These are phyloP conservation scores for Aureobasidium sp. DNA, from an alignment of 2,329 filamentous ascomycete species.

Conservation along the genomic window DNA sequence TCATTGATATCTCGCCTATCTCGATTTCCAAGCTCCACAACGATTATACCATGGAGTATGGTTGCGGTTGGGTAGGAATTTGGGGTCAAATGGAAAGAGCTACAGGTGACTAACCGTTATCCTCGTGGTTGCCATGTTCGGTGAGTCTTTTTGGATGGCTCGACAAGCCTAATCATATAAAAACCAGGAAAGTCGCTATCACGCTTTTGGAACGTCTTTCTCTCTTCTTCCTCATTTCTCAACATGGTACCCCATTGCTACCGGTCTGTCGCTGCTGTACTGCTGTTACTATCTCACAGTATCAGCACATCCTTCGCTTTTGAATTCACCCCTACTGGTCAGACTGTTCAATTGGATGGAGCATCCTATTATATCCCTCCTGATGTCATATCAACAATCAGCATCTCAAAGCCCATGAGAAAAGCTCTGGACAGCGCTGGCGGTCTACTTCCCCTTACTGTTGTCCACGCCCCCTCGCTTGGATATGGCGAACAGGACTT, in stretches of 20 bases:
- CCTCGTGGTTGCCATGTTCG: neutral
- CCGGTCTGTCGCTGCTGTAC: constrained; percentile 2
- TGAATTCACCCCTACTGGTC: constrained; percentile 29
- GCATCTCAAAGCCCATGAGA: constrained; percentile 17
- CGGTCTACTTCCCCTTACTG: constrained; percentile 32
- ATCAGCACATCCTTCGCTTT: neutral
- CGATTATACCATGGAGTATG: neutral
- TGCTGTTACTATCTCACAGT: neutral
- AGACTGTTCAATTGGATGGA: constrained; percentile 33
- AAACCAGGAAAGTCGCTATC: neutral
- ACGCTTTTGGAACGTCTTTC: neutral
- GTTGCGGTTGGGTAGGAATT: too few species aligned
- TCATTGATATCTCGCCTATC: constrained; percentile 1
- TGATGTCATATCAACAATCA: constrained; percentile 28
- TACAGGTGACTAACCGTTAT: neutral
- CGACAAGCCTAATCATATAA: neutral
- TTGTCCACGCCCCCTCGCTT: constrained; percentile 25
- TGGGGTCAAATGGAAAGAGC: too few species aligned
- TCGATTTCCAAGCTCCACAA: neutral
- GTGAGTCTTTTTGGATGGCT: neutral
- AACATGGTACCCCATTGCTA: neutral
- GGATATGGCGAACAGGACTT: constrained; percentile 22
- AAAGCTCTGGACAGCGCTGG: constrained; percentile 18
- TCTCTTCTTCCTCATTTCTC: neutral
- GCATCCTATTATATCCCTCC: constrained; percentile 35